Conservation (phyloP, 805 yeast genomes). For the Pichia ethanolica region DNA sequence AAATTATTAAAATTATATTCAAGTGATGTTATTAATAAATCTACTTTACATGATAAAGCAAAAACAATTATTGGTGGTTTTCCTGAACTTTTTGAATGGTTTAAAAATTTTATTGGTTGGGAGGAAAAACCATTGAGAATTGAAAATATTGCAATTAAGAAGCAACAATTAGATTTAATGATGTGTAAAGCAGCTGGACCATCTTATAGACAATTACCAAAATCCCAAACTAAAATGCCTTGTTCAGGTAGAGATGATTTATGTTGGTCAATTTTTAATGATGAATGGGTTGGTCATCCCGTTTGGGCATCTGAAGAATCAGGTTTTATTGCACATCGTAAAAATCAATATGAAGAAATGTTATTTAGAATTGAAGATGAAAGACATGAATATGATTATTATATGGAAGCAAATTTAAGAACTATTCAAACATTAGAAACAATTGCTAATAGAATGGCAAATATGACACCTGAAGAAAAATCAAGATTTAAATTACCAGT, state of each 20-base stretch:
- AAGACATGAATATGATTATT: constrained; percentile 93
- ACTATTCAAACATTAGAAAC: constrained; percentile 95
- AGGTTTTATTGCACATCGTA: constrained; percentile 97
- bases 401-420: constrained; percentile 89
- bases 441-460: constrained; percentile 86
- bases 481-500: constrained; percentile 73
- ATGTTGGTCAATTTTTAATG: constrained; percentile 98
- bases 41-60: constrained; percentile 72
- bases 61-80: constrained; percentile 80
- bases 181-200: constrained; percentile 94
- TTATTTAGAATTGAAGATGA: constrained; percentile 94
- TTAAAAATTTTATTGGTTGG: constrained; percentile 83
- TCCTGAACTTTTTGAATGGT: constrained; percentile 81
- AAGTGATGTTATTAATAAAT: constrained; percentile 82
- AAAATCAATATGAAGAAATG: constrained; percentile 95
- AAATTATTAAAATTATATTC: constrained; percentile 82
- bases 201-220: constrained; percentile 86
- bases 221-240: constrained; percentile 92
- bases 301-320: constrained; percentile 99
- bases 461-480: constrained; percentile 88
- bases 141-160: constrained; percentile 81
- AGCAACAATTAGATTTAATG: constrained; percentile 84
- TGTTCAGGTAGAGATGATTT: constrained; percentile 97
- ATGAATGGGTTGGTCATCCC: constrained; percentile 99
- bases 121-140: constrained; percentile 79